phyloP scores from a whole-genome alignment of 257 asterid genomes.

The Catharanthus roseus region DNA sequence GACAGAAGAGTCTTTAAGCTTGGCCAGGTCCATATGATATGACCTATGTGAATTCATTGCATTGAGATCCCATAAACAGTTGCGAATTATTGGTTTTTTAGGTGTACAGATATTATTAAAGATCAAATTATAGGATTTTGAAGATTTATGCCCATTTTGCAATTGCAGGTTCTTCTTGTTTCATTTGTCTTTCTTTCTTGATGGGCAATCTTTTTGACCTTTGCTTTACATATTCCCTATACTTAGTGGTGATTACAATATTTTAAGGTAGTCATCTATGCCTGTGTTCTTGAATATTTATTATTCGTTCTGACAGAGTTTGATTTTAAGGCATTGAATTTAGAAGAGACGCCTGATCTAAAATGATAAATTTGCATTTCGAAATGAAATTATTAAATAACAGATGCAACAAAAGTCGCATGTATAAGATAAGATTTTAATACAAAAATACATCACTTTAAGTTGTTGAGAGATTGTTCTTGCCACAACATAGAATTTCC shows the following conservation, averaged over 20 bases:
- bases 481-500: too few relatives aligned
- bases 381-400: too few relatives aligned
- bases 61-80: slow-evolving; percentile 3
- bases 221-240: neutral
- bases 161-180: neutral
- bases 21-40: neutral
- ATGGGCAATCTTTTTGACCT: too few relatives aligned
- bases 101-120: slow-evolving; percentile 7
- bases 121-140: too few relatives aligned
- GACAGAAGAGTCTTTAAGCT: slow-evolving; percentile 1
- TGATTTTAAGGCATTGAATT: too few relatives aligned
- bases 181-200: neutral
- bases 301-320: too few relatives aligned
- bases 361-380: too few relatives aligned
- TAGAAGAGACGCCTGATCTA: too few relatives aligned
- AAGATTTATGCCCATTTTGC: neutral
- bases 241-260: neutral
- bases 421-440: neutral
- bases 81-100: neutral
- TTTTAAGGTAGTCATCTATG: neutral
- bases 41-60: neutral
- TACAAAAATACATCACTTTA: neutral
- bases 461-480: too few relatives aligned
- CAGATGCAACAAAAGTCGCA: too few relatives aligned
- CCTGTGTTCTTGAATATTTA: neutral